A percentile compares a stretch with the other conserved stretches of the same genome.
phyloP scores from a whole-genome alignment of 2,329 filamentous ascomycete genomes.

The Coniochaeta pulveracea region DNA sequence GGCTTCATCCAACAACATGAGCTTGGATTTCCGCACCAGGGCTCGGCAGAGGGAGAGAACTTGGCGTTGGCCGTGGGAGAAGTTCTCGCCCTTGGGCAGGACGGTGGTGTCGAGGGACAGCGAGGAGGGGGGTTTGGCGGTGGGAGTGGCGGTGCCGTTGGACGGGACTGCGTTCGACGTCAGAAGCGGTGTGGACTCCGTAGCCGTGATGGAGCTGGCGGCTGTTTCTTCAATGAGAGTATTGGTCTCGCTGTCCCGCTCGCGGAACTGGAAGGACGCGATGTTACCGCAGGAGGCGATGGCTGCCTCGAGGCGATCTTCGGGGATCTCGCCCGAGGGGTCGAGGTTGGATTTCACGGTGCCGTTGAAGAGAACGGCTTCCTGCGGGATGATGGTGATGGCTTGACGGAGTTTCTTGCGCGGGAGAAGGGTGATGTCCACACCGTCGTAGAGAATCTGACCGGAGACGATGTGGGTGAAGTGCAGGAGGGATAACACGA shows the following conservation, averaged over 20 bases:
- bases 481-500: conserved; percentile 21
- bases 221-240: conserved; percentile 12
- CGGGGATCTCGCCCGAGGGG: conserved; percentile 44
- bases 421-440: conserved; percentile 20
- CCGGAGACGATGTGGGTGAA: conserved; percentile 22
- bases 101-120: conserved; percentile 33
- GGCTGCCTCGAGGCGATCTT: conserved; percentile 42
- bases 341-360: conserved; percentile 47
- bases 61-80: conserved; percentile 46
- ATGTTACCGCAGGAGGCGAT: conserved; percentile 52
- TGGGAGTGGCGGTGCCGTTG: conserved; percentile 3
- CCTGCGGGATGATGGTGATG: conserved; percentile 28
- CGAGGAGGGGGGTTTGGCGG: conserved; percentile 11
- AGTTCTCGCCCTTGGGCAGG: conserved; percentile 41
- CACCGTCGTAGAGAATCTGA: conserved; percentile 21
- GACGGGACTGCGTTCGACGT: neutral
- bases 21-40: conserved; percentile 39
- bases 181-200: conserved; percentile 7
- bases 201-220: conserved; percentile 7
- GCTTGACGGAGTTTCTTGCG: conserved; percentile 21
- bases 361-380: conserved; percentile 23
- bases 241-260: conserved; percentile 21
- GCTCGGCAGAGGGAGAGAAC: conserved; percentile 46
- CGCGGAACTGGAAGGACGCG: conserved; percentile 32
- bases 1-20: conserved; percentile 47